Conservation (phyloP, 2,329 filamentous ascomycete species). For the Botrytis sinoallii region DNA sequence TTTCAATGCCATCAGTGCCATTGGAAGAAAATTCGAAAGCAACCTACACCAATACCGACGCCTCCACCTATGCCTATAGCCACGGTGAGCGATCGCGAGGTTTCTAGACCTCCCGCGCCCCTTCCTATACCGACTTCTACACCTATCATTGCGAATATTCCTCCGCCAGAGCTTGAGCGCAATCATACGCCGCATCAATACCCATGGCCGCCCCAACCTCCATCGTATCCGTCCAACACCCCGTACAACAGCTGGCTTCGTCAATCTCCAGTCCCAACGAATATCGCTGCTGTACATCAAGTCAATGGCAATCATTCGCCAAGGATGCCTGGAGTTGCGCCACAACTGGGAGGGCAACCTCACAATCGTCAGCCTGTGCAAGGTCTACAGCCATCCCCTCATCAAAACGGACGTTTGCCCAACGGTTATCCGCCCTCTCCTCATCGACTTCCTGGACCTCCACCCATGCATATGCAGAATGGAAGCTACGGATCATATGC, state of each 20-base stretch:
- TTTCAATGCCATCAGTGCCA: slow-evolving; percentile 77
- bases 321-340: slow-evolving; percentile 33
- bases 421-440: slow-evolving; percentile 43
- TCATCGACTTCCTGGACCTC: slow-evolving; percentile 27
- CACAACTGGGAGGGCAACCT: slow-evolving; percentile 26
- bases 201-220: slow-evolving; percentile 39
- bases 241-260: slow-evolving; percentile 51
- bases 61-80: slow-evolving; percentile 19
- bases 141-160: slow-evolving; percentile 19
- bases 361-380: slow-evolving; percentile 29
- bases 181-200: slow-evolving; percentile 25
- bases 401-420: slow-evolving; percentile 45
- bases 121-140: slow-evolving; percentile 34
- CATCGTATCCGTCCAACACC: slow-evolving; percentile 41
- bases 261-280: slow-evolving; percentile 47
- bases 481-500: slow-evolving; percentile 33
- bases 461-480: slow-evolving; percentile 32
- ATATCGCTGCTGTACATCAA: slow-evolving; percentile 44
- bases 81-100: not conserved
- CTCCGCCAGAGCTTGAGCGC: slow-evolving; percentile 35
- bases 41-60: slow-evolving; percentile 27
- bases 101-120: slow-evolving; percentile 15
- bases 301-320: slow-evolving; percentile 46
- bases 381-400: slow-evolving; percentile 41
- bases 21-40: slow-evolving; percentile 45